These are phyloP conservation scores for Ophiostoma novo-ulmi DNA, from an alignment of 2,329 filamentous ascomycete species.

Conservation along the genomic window DNA sequence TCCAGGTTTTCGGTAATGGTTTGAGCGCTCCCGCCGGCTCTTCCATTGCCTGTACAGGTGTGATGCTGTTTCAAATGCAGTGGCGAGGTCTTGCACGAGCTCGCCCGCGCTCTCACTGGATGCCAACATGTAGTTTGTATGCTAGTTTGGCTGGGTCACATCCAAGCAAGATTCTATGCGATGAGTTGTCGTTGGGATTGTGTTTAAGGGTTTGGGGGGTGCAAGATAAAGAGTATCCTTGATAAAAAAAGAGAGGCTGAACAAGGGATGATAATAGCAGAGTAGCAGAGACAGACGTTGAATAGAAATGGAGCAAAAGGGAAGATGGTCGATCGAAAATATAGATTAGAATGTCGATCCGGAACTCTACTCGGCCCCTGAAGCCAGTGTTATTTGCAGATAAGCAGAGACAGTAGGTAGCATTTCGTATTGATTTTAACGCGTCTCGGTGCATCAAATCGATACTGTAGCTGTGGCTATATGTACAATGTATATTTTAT, in stretches of 20 bases:
- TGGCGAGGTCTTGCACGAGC: slow-evolving; percentile 33
- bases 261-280: not conserved
- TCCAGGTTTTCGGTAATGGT: slow-evolving; percentile 33
- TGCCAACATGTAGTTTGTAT: not conserved
- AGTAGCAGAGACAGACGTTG: not conserved
- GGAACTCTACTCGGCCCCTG: not conserved
- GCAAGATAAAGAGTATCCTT: not conserved
- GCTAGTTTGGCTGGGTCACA: not conserved
- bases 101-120: slow-evolving; percentile 27
- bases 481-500: not conserved
- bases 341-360: not conserved
- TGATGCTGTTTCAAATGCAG: slow-evolving; percentile 33
- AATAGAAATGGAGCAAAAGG: not conserved
- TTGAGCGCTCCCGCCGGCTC: slow-evolving; percentile 32
- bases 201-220: not conserved
- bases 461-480: not conserved
- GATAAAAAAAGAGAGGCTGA: not conserved
- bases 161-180: not conserved
- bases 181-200: not conserved
- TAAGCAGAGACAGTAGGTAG: not conserved
- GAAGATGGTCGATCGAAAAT: not conserved
- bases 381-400: not conserved
- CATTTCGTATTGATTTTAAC: not conserved
- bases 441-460: not conserved
- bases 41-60: slow-evolving; percentile 38